A percentile compares a stretch with the other conserved stretches of the same genome.
These are phyloP conservation scores for Cladosporium sp. DNA, from an alignment of 2,329 filamentous ascomycete genomes.

Conservation along the genomic window DNA sequence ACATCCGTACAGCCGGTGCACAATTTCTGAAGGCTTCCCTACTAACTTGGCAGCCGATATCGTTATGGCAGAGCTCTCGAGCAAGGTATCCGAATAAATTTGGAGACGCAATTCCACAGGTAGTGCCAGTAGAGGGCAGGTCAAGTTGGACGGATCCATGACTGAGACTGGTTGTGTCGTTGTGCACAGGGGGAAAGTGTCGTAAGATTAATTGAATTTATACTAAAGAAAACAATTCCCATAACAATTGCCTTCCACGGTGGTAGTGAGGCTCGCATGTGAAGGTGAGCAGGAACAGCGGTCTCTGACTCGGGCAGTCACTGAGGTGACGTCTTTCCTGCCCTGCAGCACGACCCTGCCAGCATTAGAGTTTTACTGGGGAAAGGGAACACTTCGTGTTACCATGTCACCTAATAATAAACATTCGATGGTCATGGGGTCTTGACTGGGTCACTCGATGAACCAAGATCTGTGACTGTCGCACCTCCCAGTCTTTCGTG, in stretches of 20 bases:
- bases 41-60: slow-evolving; percentile 35
- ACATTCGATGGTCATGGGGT: neutral
- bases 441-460: neutral
- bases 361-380: neutral
- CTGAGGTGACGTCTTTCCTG: neutral
- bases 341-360: neutral
- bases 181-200: neutral
- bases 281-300: slow-evolving; percentile 5
- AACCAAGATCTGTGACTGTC: too few species aligned
- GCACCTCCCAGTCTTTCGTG: too few species aligned
- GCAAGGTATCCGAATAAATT: slow-evolving; percentile 39
- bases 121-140: slow-evolving; percentile 28
- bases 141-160: slow-evolving; percentile 1
- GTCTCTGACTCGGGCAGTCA: neutral
- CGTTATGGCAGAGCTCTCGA: slow-evolving; percentile 34
- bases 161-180: neutral
- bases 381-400: neutral
- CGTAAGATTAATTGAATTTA: neutral
- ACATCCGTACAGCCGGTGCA: slow-evolving; percentile 26
- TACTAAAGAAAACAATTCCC: neutral
- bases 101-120: slow-evolving; percentile 40
- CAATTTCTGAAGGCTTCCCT: slow-evolving; percentile 27
- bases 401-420: neutral
- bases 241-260: too few species aligned
- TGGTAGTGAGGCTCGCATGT: neutral